A percentile compares a stretch with the other conserved stretches of the same genome.
These are phyloP conservation scores for Eutrema heterophyllum DNA, from an alignment of 345 rosid species.

Conservation along the genomic window DNA sequence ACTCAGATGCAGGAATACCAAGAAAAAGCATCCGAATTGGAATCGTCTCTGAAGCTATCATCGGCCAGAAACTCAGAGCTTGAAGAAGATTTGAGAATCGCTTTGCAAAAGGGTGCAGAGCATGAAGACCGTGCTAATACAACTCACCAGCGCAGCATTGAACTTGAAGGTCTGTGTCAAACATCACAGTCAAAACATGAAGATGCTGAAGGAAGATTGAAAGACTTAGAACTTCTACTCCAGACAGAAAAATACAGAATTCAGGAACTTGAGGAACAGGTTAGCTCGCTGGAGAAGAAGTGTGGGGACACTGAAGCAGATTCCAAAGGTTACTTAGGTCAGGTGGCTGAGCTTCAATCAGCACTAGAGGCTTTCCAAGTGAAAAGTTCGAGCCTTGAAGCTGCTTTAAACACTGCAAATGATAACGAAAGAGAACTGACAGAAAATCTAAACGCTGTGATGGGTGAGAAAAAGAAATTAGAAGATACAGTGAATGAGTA, in stretches of 20 bases:
- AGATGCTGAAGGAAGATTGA: conserved; percentile 62
- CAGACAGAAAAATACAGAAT: conserved; percentile 86
- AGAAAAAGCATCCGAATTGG: conserved; percentile 48
- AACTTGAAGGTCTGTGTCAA: conserved; percentile 63
- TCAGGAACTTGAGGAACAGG: conserved; percentile 89
- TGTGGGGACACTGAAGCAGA: conserved; percentile 59
- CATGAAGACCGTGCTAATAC: conserved; percentile 62
- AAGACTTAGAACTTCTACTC: conserved; percentile 81
- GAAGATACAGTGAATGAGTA: conserved; percentile 53
- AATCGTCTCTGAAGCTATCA: conserved; percentile 51
- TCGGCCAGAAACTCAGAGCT: conserved; percentile 46
- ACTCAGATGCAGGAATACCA: conserved; percentile 45
- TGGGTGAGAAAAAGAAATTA: conserved; percentile 62
- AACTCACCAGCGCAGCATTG: conserved; percentile 61
- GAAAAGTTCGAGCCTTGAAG: conserved; percentile 67
- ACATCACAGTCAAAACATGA: conserved; percentile 63
- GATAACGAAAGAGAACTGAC: conserved; percentile 63
- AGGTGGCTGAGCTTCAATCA: conserved; percentile 58
- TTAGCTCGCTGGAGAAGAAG: conserved; percentile 62
- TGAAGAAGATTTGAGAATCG: conserved; percentile 52
- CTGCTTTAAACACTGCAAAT: conserved; percentile 51
- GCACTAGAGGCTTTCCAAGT: conserved; percentile 71
- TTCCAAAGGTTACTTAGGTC: conserved; percentile 42
- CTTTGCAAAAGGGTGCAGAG: conserved; percentile 50
- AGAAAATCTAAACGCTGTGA: conserved; percentile 45